Base-by-base conservation (phyloP, 169 alveolate genomes). In the Fabrea salina region DNA sequence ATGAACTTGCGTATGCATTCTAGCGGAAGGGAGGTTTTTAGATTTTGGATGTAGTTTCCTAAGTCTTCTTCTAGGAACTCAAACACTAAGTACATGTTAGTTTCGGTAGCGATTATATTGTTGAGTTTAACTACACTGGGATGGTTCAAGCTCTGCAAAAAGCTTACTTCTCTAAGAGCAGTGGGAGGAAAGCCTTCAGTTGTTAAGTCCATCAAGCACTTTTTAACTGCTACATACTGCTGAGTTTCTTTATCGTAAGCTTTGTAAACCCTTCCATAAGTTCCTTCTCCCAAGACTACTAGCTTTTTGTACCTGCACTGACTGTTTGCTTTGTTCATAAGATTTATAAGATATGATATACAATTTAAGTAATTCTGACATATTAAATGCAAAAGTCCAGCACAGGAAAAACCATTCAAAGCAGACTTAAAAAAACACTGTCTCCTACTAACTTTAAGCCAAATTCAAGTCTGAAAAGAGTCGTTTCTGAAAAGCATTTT, bases 161-260 rank as follows among this genome's bases (percentile, higher is more conserved):
- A 88, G 30, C 90, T 82, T 66, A 92, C 77, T 75, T 92, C 96
- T 54, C 96, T 81, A 30, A 95, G 85, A 5, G 97, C 89, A 4
- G 96, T 93, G 33, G 94, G 83, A 4, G 98, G 98, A 67, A 95
- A 88, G 6, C 98, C 97, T 51, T 94, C 96, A 22, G 88, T 92
- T 77, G 85, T 91, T 27, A 75, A 88, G 16, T 84, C 92, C 27
- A 85, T 50, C 49, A 89, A 83, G 5, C 88, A 76, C 54, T 90
- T 86, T 77, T 92, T 92, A 22, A 92, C 72, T n/a, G 96, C 96
- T 0, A n/a, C 88, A n/a, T n/a, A n/a, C n/a, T n/a, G n/a, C 72
- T 85, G 87, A 95, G 98, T 49, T n/a, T n/a, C n/a, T n/a, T n/a
- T n/a, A n/a, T n/a, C n/a, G n/a, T n/a, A n/a, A n/a, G n/a, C n/a